Conservation (phyloP, 169 alveolate genomes). For the Cryptosporidium xiaoi region DNA sequence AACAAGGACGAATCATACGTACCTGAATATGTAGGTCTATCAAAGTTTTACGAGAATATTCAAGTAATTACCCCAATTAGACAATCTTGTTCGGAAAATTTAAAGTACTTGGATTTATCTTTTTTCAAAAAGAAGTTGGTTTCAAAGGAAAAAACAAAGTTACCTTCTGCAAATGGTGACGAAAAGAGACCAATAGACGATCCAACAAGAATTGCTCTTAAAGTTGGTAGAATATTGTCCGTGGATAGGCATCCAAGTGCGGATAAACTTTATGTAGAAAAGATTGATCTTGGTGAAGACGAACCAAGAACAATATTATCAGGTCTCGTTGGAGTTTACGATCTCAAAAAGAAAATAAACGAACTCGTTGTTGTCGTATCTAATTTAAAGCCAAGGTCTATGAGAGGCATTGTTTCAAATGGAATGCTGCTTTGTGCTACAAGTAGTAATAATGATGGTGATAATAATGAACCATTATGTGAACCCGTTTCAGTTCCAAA, state of each 20-base stretch:
- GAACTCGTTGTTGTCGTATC: slow-evolving; percentile 85
- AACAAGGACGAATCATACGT: not conserved
- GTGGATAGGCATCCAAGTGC: slow-evolving; percentile 85
- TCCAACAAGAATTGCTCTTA: slow-evolving; percentile 79
- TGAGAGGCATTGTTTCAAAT: slow-evolving; percentile 84
- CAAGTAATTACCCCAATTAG: slow-evolving; percentile 46
- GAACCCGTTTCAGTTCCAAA: slow-evolving; percentile 76
- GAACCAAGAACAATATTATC: slow-evolving; percentile 81
- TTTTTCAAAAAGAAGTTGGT: slow-evolving; percentile 47
- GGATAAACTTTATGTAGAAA: slow-evolving; percentile 88
- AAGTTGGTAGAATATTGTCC: slow-evolving; percentile 86
- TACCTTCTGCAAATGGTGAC: not conserved
- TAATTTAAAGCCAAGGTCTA: slow-evolving; percentile 82
- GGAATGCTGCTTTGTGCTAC: slow-evolving; percentile 84
- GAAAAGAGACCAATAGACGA: slow-evolving; percentile 59
- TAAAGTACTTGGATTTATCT: slow-evolving; percentile 32
- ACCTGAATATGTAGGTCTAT: slow-evolving; percentile 20
- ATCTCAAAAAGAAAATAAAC: slow-evolving; percentile 82
- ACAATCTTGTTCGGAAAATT: slow-evolving; percentile 53
- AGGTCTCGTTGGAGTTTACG: slow-evolving; percentile 80
- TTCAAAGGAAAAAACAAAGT: slow-evolving; percentile 11
- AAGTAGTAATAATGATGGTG: not conserved
- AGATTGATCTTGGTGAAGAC: slow-evolving; percentile 88
- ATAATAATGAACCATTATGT: slow-evolving; percentile 48
- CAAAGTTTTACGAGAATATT: slow-evolving; percentile 32